Evolutionary conservation across 768 basidiomycete genomes (phyloP), one percentile per base, ranked within the genome.

Genomic region (Mycena metata): DNA sequence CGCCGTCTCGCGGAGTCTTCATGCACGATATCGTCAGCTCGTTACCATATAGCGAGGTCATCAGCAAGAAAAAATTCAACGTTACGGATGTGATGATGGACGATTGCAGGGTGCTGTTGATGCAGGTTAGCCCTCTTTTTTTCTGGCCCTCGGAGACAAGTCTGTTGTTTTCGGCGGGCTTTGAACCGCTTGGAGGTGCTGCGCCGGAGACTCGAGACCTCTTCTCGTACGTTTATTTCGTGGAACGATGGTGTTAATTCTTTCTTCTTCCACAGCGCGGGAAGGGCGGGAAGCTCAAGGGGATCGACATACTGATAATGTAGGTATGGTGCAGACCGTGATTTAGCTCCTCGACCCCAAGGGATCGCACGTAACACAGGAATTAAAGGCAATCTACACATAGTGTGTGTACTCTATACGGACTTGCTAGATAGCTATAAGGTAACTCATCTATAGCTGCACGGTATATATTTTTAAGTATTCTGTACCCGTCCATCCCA

Each of bases 41-140:
- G 58, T 74, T 89, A 68, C 84, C 88, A 11, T 88, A 88, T 71
- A 82, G 83, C 50, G 86, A 88, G 75, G 79, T 84, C 23, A 76
- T 86, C 35, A 88, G 84, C 71, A 75, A 83, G 71, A 83, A 86
- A 59, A 77, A 74, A 21, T 86, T 83, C 67, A 81, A 84, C 69
- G 83, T 86, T 47, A 86, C 85, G 56, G 86, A 87, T 74, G 86
- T 85, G 57, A 88, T 87, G 86, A 85, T 88, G 82, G 88, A 88
- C 73, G 86, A 86, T 69, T 82, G 80, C 69, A 74, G 86, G 65
- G 69, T 89, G 56, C 75, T 88, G 64, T 72, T 88, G 56, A 76
- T 87, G 47, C 84, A 84, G 81, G 86, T 87, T 17, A 52, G 64
- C 47, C 43, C 13, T 11, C 36, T 55, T 46, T 33, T 24, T 36